phyloP scores from a whole-genome alignment of 1,284 basidiomycete species.

The Peniophora sp. region DNA sequence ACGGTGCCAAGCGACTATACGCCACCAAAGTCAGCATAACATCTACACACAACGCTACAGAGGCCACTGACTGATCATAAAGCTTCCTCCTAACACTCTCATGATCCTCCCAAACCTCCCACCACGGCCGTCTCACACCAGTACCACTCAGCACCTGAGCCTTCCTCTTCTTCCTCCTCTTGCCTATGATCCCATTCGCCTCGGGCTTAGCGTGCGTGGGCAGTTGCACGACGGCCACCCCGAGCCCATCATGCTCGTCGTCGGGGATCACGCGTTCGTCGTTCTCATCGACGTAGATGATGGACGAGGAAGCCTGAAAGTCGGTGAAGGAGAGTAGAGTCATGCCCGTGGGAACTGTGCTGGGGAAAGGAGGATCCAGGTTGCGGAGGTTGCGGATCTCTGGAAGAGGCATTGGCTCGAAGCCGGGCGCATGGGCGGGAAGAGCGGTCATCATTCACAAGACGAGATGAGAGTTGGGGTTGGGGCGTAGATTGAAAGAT shows the following conservation, averaged over 20 bases:
- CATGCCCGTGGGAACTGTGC: conserved; percentile 39
- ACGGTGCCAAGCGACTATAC: conserved; percentile 29
- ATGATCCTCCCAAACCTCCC: conserved; percentile 54
- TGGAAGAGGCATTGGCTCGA: too few species aligned
- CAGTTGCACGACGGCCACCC: conserved; percentile 56
- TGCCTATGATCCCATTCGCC: conserved; percentile 19
- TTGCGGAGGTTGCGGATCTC: too few species aligned
- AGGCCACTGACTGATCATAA: conserved; percentile 33
- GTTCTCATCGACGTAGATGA: conserved; percentile 23
- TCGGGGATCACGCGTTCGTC: conserved; percentile 23
- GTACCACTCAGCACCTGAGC: conserved; percentile 12
- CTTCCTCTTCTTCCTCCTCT: conserved; percentile 19
- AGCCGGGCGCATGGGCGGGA: too few species aligned
- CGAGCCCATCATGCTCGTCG: conserved; percentile 51
- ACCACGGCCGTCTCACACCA: conserved; percentile 38
- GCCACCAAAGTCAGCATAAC: background rate
- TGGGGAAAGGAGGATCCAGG: conserved; percentile 52
- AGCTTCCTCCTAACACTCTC: conserved; percentile 31
- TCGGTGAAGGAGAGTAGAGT: conserved; percentile 48
- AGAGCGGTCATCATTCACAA: too few species aligned
- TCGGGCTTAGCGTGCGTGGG: conserved; percentile 34
- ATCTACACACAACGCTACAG: background rate
- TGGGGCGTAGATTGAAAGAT: too few species aligned
- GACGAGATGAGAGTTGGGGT: too few species aligned
- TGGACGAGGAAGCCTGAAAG: conserved; percentile 57